Base-by-base conservation (phyloP, 108 stramenopile genomes). In the Skeletonema marinoi region DNA sequence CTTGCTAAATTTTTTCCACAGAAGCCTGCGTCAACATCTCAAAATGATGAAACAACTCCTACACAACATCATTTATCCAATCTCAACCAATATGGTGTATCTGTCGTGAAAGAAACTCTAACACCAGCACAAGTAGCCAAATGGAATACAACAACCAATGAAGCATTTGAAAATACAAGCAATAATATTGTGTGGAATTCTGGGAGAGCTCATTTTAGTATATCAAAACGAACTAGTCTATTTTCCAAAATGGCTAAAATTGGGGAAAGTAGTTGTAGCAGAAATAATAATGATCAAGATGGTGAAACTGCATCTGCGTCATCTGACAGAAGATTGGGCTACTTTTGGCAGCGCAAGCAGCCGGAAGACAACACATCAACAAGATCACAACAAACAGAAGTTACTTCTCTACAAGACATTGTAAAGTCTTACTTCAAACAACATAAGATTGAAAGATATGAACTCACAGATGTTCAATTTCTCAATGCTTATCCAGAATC, bases 381-480 rank as follows among this genome's bases (percentile, higher is more conserved):
- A 30, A 42, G 29, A 13, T 11, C 16, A 10, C 60, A 60, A 35
- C 6, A 48, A 60, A 60, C 3, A 4, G 25, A 29, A 21, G 6
- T 13, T n/a, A 36, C 61, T 32, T 59, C 59, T 9, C 42, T 78
- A 44, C 70, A 71, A 48, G 33, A 72, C 51, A 67, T 78, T 50
- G 78, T 78, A 3, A 32, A 71, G 35, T 66, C 71, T 0, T 78
- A 78, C 46, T 78, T 78, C n/a, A 11, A 61, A 46, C 70, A 71
- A 50, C 78, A 78, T 17, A 59, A 59, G 19, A 78, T 66, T 51
- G 44, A 64, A 51, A 16, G 71, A 42, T 78, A 78, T 35, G 54
- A 60, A 44, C 51, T 78, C 5, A 78, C 78, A 21, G 70, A 78
- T 33, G 59, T 78, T 65, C 78, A 78, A 78, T 78, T 78, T 38